A percentile compares a stretch with the other conserved stretches of the same genome.
These are phyloP conservation scores for Lichtheimia corymbifera DNA, from an alignment of 371 early-diverging fungal genomes.

Conservation along the genomic window DNA sequence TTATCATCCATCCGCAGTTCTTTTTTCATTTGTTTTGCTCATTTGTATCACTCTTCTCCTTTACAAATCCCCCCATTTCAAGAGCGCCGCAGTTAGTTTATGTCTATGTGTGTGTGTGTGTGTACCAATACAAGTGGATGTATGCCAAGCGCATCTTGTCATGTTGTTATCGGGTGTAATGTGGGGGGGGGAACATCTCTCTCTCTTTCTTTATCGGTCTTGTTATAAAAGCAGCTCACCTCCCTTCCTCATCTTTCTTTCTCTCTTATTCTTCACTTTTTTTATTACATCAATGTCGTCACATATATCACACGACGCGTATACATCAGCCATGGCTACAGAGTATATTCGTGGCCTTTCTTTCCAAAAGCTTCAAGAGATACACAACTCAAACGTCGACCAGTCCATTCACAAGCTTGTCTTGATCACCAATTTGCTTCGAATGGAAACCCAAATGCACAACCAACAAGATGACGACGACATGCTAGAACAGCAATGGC, in stretches of 20 bases:
- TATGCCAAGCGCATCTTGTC: too few species aligned
- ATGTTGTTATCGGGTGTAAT: neutral
- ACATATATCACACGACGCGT: constrained; percentile 10
- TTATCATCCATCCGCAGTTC: too few species aligned
- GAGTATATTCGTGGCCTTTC: constrained; percentile 6
- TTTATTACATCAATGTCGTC: neutral
- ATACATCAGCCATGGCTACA: constrained; percentile 1
- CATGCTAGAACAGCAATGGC: constrained; percentile 11
- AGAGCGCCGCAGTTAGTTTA: too few species aligned
- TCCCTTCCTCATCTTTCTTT: neutral
- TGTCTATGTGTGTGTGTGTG: too few species aligned
- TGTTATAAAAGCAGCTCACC: neutral
- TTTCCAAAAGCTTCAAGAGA: neutral
- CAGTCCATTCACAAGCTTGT: constrained; percentile 10
- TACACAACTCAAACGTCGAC: constrained; percentile 2
- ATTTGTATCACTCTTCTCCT: too few species aligned
- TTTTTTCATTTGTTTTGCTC: too few species aligned
- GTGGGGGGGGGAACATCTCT: neutral
- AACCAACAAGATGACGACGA: constrained; percentile 4
- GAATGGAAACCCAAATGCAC: neutral
- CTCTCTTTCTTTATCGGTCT: neutral
- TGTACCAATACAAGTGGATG: too few species aligned
- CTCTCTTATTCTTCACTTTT: constrained; percentile 1
- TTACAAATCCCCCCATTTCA: too few species aligned
- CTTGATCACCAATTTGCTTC: constrained; percentile 16